Evolutionary conservation across 345 rosid species (phyloP).

Genomic region (Geranium brycei): DNA sequence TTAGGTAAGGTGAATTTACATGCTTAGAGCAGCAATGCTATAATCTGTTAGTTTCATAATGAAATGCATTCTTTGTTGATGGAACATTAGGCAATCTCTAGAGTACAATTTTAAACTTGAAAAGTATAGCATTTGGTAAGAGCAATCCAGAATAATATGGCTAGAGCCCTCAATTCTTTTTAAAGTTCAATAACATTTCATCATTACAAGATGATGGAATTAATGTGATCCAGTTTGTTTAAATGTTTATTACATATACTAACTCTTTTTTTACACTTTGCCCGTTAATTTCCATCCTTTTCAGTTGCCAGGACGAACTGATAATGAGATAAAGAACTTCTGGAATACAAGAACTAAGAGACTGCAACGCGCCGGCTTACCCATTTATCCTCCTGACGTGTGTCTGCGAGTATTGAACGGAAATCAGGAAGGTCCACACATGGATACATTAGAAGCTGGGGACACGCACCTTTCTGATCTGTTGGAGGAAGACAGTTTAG

Average conservation of each 20-base stretch:
- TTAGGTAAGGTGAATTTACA: background rate
- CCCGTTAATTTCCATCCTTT: background rate
- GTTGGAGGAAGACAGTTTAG: conserved; percentile 21
- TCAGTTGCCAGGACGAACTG: conserved; percentile 63
- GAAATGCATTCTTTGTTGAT: background rate
- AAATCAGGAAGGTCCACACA: conserved; percentile 20
- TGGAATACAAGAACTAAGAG: conserved; percentile 59
- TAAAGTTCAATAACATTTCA: background rate
- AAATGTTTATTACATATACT: too few species aligned
- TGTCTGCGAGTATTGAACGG: conserved; percentile 25
- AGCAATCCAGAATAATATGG: background rate
- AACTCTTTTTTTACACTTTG: background rate
- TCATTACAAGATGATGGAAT: background rate
- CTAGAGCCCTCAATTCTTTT: background rate
- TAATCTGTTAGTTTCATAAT: background rate
- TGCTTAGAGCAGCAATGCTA: background rate
- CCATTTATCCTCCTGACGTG: conserved; percentile 46
- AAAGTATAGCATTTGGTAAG: background rate
- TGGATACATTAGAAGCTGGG: conserved; percentile 14
- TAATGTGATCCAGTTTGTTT: too few species aligned
- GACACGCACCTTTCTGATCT: conserved; percentile 24
- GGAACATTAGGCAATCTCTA: background rate
- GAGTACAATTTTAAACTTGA: background rate
- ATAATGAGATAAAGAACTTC: conserved; percentile 66
- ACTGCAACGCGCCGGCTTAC: conserved; percentile 41